These are phyloP conservation scores for Rubroboletus satanas DNA, from an alignment of 768 basidiomycete genomes.

Conservation along the genomic window DNA sequence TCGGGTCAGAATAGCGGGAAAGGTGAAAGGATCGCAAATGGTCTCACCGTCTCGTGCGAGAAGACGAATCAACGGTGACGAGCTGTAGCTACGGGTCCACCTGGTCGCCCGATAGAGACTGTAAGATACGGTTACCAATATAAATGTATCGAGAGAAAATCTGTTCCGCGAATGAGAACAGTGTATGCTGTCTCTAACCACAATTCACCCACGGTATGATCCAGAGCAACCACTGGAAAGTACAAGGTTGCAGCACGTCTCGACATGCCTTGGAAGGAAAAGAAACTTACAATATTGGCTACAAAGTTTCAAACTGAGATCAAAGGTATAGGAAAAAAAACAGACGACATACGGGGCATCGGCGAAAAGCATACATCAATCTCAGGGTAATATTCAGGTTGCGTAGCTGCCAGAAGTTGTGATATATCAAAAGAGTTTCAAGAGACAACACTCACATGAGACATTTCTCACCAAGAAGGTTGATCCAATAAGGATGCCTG, in stretches of 20 bases:
- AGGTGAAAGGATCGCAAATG: background rate
- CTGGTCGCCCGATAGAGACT: conserved; percentile 1
- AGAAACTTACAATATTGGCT: conserved; percentile 10
- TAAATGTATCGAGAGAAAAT: conserved; percentile 12
- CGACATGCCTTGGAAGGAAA: background rate
- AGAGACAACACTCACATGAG: background rate
- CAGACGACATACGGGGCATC: conserved; percentile 10
- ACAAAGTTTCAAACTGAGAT: background rate
- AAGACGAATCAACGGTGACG: conserved; percentile 11
- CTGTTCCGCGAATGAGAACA: conserved; percentile 3
- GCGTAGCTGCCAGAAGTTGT: background rate
- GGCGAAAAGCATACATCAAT: conserved; percentile 11
- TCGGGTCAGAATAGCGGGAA: background rate
- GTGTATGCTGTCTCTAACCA: background rate
- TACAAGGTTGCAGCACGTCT: background rate
- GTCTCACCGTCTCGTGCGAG: conserved; percentile 27
- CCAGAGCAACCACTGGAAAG: conserved; percentile 12
- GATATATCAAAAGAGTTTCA: background rate
- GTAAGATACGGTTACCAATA: conserved; percentile 1
- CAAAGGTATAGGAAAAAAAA: background rate
- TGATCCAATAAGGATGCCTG: background rate
- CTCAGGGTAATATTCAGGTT: conserved; percentile 8
- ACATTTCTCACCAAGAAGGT: background rate
- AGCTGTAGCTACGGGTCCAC: background rate
- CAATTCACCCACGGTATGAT: conserved; percentile 9